phyloP scores from a whole-genome alignment of 73 alveolate genomes.

The Paramecium sexaurelia region DNA sequence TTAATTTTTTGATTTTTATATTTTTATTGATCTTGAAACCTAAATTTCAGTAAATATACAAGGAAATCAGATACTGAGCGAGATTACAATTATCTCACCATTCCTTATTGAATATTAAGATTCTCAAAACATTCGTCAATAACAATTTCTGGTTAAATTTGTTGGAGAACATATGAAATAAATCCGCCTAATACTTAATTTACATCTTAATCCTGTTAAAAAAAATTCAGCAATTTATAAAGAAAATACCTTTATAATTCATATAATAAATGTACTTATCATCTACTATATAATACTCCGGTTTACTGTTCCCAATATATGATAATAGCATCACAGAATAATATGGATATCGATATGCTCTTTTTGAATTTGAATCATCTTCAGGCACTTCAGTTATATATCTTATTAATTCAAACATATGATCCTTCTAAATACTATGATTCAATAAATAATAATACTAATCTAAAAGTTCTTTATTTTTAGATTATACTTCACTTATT shows the following conservation, averaged over 20 bases:
- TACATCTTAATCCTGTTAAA: not conserved
- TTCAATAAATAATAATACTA: not conserved
- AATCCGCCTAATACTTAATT: not conserved
- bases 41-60: not conserved
- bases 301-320: not conserved
- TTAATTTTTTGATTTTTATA: not conserved
- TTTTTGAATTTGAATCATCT: slow-evolving; percentile 5
- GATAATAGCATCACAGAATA: not conserved
- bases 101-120: not conserved
- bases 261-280: not conserved
- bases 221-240: not conserved
- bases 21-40: not conserved
- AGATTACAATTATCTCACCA: not conserved
- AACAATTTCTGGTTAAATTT: not conserved
- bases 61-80: slow-evolving; percentile 1
- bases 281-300: not conserved
- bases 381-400: not conserved
- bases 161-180: not conserved
- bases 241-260: not conserved
- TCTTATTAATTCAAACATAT: not conserved
- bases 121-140: not conserved
- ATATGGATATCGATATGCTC: slow-evolving; percentile 16
- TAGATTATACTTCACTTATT: not conserved
- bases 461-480: not conserved
- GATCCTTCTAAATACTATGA: not conserved